Evolutionary conservation across 148 eudicot genomes (phyloP).

Genomic region (Spergularia bocconei): DNA sequence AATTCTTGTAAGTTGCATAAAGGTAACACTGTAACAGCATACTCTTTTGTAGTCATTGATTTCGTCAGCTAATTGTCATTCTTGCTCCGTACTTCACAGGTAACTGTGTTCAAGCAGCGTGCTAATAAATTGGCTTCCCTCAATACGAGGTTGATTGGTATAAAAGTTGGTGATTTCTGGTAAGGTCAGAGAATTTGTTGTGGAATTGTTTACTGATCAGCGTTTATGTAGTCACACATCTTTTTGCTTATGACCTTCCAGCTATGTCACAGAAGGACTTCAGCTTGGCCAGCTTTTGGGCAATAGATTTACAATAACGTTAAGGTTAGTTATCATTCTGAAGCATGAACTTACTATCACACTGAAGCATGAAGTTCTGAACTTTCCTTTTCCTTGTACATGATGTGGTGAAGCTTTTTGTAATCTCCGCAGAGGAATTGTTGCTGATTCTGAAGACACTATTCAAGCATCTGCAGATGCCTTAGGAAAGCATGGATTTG

Average conservation of each 20-base stretch:
- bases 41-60: not conserved
- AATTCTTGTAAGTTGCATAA: not conserved
- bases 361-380: not conserved
- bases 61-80: not conserved
- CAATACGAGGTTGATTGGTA: constrained; percentile 74
- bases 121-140: constrained; percentile 82
- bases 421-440: constrained; percentile 56
- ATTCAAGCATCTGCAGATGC: constrained; percentile 73
- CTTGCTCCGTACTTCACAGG: constrained; percentile 37
- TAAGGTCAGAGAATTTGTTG: constrained; percentile 31
- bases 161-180: constrained; percentile 94
- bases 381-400: not conserved
- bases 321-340: constrained; percentile 47
- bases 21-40: not conserved
- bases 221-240: constrained; percentile 13
- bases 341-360: not conserved
- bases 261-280: constrained; percentile 92
- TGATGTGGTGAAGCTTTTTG: constrained; percentile 18
- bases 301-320: constrained; percentile 77
- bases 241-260: constrained; percentile 36
- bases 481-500: constrained; percentile 74
- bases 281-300: constrained; percentile 88
- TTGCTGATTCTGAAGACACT: constrained; percentile 76
- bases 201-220: not conserved
- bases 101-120: constrained; percentile 81